Evolutionary conservation across 163 green algal species (phyloP).

Genomic region (Scenedesmus sp.): DNA sequence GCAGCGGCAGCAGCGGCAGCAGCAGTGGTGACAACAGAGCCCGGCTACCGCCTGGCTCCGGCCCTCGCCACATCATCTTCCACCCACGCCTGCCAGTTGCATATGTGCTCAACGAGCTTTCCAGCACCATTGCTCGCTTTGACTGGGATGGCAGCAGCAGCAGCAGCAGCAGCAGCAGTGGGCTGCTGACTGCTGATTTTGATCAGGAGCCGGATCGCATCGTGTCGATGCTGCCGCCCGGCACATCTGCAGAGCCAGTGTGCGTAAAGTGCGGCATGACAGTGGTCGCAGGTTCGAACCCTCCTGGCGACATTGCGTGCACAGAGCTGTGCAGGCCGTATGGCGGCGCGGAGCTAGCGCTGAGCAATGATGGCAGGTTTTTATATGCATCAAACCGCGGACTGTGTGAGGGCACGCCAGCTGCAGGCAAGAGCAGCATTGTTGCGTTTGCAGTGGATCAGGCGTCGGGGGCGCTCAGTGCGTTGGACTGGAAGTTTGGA

Average conservation of each 20-base stretch:
- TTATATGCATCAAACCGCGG: conserved; percentile 41
- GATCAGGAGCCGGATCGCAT: conserved; percentile 3
- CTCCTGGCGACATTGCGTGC: background rate
- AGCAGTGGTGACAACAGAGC: conserved; percentile 16
- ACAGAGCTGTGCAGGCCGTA: background rate
- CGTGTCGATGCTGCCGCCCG: conserved; percentile 23
- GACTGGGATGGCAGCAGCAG: conserved; percentile 30
- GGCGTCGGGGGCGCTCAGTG: background rate
- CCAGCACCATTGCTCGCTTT: conserved; percentile 37
- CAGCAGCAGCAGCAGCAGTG: background rate
- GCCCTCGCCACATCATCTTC: conserved; percentile 29
- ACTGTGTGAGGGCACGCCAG: background rate
- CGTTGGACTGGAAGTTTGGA: conserved; percentile 16
- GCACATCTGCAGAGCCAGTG: background rate
- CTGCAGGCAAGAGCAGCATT: conserved; percentile 39
- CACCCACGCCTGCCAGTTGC: conserved; percentile 38
- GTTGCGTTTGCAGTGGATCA: conserved; percentile 2
- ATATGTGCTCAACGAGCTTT: conserved; percentile 39
- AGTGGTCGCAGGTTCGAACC: background rate
- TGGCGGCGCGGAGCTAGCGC: conserved; percentile 5
- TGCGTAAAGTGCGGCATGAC: background rate
- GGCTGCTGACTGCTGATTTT: background rate
- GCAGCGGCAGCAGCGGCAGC: background rate
- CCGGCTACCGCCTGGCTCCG: conserved; percentile 17
- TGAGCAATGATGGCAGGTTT: conserved; percentile 28